phyloP scores from a whole-genome alignment of 1,284 basidiomycete species.

The Trichosporon asahii region DNA sequence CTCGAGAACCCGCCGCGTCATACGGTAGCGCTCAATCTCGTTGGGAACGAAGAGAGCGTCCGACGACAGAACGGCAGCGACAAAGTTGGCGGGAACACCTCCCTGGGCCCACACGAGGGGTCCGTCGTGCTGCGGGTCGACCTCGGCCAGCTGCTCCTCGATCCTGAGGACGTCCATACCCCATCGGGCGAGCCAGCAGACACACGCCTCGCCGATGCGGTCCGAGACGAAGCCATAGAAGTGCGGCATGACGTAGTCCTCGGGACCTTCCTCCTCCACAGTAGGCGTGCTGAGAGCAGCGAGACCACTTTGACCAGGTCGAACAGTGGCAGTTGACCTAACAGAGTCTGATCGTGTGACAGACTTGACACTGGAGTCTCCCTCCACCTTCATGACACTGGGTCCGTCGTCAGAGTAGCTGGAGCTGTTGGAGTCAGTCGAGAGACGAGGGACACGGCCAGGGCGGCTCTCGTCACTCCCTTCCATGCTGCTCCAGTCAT shows the following conservation, averaged over 20 bases:
- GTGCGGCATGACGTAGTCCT: constrained; percentile 47
- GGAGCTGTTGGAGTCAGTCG: constrained; percentile 19
- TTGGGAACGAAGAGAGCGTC: constrained; percentile 76
- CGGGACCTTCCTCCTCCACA: neutral
- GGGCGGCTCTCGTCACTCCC: neutral
- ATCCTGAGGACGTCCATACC: constrained; percentile 69
- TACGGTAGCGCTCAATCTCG: constrained; percentile 75
- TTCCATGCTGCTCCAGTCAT: neutral
- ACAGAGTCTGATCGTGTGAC: constrained; percentile 17
- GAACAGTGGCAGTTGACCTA: constrained; percentile 17
- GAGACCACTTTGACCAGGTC: constrained; percentile 4
- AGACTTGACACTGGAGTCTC: neutral
- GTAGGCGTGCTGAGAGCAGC: neutral
- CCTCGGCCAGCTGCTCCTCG: constrained; percentile 56
- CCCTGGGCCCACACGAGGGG: constrained; percentile 62
- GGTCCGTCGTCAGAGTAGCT: constrained; percentile 15
- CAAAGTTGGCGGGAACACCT: constrained; percentile 69
- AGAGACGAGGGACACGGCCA: neutral
- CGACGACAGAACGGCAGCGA: constrained; percentile 68
- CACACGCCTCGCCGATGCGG: constrained; percentile 85
- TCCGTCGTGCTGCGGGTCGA: neutral
- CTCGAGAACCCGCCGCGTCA: constrained; percentile 73
- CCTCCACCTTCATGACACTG: constrained; percentile 16
- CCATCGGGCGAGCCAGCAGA: constrained; percentile 85
- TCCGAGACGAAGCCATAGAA: constrained; percentile 79